These are phyloP conservation scores for Trichoderma sp. DNA, from an alignment of 2,329 filamentous ascomycete species.

Conservation along the genomic window DNA sequence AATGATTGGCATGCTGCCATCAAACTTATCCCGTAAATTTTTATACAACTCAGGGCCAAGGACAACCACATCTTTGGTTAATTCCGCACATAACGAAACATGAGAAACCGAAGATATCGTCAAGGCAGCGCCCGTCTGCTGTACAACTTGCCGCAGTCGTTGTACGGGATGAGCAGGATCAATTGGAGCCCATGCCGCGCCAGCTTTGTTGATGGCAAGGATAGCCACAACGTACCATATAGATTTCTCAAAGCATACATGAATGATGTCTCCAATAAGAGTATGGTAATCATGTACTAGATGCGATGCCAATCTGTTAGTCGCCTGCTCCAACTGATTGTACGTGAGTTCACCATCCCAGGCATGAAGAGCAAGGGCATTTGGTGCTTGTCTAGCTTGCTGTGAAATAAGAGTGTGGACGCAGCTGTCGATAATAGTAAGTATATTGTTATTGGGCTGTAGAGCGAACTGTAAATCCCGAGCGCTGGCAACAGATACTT, in stretches of 20 bases:
- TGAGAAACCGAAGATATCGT: neutral
- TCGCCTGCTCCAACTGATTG: neutral
- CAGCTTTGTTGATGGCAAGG: constrained; percentile 18
- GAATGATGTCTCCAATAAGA: neutral
- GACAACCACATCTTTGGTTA: neutral
- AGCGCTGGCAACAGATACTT: neutral
- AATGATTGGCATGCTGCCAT: neutral
- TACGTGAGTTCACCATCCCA: constrained; percentile 16
- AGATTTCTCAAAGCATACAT: constrained; percentile 20
- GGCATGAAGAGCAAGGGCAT: neutral
- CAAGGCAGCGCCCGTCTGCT: neutral
- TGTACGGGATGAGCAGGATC: constrained; percentile 5
- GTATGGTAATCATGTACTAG: neutral
- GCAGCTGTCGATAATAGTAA: constrained; percentile 1
- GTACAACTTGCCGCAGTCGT: constrained; percentile 10
- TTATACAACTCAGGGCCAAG: neutral
- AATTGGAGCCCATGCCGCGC: constrained; percentile 12
- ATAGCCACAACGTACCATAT: constrained; percentile 10
- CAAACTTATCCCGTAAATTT: too few species aligned
- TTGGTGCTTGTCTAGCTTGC: neutral
- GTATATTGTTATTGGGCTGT: neutral
- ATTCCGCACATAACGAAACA: neutral
- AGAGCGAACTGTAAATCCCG: neutral
- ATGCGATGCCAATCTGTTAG: neutral
- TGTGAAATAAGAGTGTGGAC: neutral